Percentiles rank a stretch among this genome's conserved stretches.
Evolutionary conservation across 2,329 filamentous ascomycete genomes (phyloP).

Genomic region (Pseudogymnoascus sp.): DNA sequence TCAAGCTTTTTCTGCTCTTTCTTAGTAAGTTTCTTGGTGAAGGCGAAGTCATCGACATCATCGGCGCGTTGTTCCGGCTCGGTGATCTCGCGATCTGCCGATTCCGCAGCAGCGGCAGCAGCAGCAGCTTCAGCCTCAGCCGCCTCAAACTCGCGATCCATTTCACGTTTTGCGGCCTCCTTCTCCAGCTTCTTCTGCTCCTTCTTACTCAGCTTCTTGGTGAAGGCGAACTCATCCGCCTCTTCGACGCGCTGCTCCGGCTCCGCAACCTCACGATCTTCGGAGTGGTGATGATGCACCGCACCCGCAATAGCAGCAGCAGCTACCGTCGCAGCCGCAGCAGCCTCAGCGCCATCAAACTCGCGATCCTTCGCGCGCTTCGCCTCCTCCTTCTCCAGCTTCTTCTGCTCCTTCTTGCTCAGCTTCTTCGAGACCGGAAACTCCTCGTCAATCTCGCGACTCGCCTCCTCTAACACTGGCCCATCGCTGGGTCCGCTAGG

Average conservation of each 20-base stretch:
- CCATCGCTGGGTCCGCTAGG: conserved; percentile 15
- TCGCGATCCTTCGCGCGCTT: conserved; percentile 23
- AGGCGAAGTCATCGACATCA: conserved; percentile 10
- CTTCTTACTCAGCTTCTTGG: conserved; percentile 29
- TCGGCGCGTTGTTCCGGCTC: conserved; percentile 12
- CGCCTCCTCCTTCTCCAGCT: conserved; percentile 35
- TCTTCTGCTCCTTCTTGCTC: conserved; percentile 35
- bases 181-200: conserved; percentile 38
- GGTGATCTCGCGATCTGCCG: background rate
- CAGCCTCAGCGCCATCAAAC: background rate
- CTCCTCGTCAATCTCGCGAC: conserved; percentile 26
- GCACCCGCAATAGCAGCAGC: background rate
- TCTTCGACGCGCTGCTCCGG: background rate
- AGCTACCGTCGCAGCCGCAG: background rate
- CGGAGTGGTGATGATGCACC: background rate
- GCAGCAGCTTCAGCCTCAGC: background rate
- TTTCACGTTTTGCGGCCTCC: conserved; percentile 24
- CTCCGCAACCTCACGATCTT: conserved; percentile 9
- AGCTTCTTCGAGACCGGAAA: conserved; percentile 23
- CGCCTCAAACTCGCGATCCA: conserved; percentile 19
- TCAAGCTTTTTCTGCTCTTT: conserved; percentile 15
- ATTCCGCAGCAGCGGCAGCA: background rate
- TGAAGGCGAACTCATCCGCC: conserved; percentile 17
- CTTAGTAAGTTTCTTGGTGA: conserved; percentile 17
- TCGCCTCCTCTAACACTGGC: conserved; percentile 27